Evolutionary conservation across 75 land plant genomes (phyloP).

Genomic region (Cupressus sempervirens): DNA sequence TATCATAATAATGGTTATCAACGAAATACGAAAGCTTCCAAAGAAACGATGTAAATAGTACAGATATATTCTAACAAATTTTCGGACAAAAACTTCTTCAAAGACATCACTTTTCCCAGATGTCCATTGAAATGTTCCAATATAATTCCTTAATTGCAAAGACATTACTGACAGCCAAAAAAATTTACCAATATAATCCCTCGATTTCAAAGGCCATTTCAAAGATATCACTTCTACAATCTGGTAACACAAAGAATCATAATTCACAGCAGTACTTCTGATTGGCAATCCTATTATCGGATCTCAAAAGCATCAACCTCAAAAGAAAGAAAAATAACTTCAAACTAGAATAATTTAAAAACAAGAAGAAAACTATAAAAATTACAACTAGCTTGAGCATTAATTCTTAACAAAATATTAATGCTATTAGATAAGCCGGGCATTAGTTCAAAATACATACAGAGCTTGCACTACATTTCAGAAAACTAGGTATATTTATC

Average conservation of each 20-base stretch:
- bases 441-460: slow-evolving; percentile 9
- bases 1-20: not conserved
- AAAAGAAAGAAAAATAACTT: not conserved
- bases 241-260: not conserved
- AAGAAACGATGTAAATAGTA: not conserved
- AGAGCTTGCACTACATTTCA: not conserved
- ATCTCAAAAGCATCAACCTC: not conserved
- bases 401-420: not conserved
- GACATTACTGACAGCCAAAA: not conserved
- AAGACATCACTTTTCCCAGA: not conserved
- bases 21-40: not conserved
- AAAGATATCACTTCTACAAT: not conserved
- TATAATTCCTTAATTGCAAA: not conserved
- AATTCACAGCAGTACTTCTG: not conserved
- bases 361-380: not conserved
- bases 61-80: not conserved
- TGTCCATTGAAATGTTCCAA: not conserved
- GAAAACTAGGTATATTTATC: not conserved
- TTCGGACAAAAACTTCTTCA: not conserved
- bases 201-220: no score
- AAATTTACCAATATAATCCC: no score
- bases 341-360: not conserved
- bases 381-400: slow-evolving; percentile 1
- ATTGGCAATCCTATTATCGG: not conserved
- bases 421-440: slow-evolving; percentile 1